These are phyloP conservation scores for Cyberlindnera japonica DNA, from an alignment of 805 yeast genomes.

Conservation along the genomic window DNA sequence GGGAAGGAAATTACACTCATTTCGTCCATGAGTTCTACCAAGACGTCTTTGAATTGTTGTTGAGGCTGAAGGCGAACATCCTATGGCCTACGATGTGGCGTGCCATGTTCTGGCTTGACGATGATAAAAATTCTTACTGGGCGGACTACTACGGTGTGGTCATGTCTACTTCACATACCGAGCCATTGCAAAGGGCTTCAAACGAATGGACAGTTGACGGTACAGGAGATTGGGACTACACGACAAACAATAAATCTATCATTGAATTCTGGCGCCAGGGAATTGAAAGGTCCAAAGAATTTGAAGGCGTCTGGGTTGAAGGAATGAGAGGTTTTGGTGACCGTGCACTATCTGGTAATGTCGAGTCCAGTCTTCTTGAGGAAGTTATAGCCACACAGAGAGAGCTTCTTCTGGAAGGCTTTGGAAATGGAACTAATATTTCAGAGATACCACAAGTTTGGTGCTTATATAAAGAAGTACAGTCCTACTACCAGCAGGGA, in stretches of 20 bases:
- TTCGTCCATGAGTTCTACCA: slow-evolving; percentile 12
- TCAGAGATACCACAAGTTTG: slow-evolving; percentile 14
- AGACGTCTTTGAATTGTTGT: slow-evolving; percentile 10
- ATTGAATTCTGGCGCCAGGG: slow-evolving; percentile 14
- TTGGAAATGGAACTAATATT: slow-evolving; percentile 11
- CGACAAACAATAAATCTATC: slow-evolving; percentile 12
- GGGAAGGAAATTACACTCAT: slow-evolving; percentile 11
- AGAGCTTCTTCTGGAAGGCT: slow-evolving; percentile 5
- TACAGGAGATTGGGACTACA: slow-evolving; percentile 14
- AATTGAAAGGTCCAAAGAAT: slow-evolving; percentile 7
- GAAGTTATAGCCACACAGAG: slow-evolving; percentile 10
- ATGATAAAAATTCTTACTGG: slow-evolving; percentile 7
- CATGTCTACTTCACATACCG: slow-evolving; percentile 16
- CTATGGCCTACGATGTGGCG: slow-evolving; percentile 17
- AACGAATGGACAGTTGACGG: slow-evolving; percentile 15
- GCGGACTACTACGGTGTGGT: slow-evolving; percentile 15
- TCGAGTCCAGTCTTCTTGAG: slow-evolving; percentile 10
- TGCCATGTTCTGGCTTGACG: slow-evolving; percentile 13
- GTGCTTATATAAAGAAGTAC: slow-evolving; percentile 16
- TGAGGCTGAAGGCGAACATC: slow-evolving; percentile 13
- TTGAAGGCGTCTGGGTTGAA: slow-evolving; percentile 14
- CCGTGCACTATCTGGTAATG: slow-evolving; percentile 9
- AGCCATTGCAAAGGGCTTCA: slow-evolving; percentile 14
- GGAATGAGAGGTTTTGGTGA: slow-evolving; percentile 17
- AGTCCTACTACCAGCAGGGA: slow-evolving; percentile 11